phyloP scores from a whole-genome alignment of 257 asterid species.

The Solanum sejunctum region DNA sequence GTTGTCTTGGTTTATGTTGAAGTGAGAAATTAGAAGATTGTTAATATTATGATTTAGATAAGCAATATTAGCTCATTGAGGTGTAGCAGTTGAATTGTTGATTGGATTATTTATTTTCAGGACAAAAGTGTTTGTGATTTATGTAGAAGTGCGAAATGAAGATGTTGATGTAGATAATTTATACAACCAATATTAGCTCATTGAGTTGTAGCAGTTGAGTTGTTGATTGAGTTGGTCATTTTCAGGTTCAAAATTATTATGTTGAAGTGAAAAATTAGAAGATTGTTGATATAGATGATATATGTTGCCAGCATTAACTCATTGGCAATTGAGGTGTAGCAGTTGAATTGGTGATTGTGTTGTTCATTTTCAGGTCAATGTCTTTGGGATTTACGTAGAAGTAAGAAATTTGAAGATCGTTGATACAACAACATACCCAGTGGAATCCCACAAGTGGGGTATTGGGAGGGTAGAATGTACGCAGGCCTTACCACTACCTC shows the following conservation, averaged over 20 bases:
- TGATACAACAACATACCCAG: neutral
- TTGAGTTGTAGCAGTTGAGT: neutral
- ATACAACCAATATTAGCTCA: neutral
- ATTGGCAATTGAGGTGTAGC: neutral
- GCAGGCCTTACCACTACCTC: no score
- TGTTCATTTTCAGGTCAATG: slow-evolving; percentile 36
- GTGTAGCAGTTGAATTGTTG: neutral
- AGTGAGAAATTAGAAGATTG: neutral
- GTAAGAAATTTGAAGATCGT: slow-evolving; percentile 41
- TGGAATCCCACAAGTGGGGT: no score
- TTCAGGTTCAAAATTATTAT: neutral
- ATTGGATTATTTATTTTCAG: slow-evolving; percentile 16
- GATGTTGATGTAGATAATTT: slow-evolving; percentile 11
- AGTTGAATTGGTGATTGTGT: neutral
- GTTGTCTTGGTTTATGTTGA: slow-evolving; percentile 15
- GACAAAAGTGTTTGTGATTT: slow-evolving; percentile 54
- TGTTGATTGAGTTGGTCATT: neutral
- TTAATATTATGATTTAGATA: neutral
- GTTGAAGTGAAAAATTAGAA: slow-evolving; percentile 12
- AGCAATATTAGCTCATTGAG: neutral
- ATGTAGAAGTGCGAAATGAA: slow-evolving; percentile 63
- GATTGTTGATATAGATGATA: neutral
- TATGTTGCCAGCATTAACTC: neutral
- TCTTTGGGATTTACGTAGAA: slow-evolving; percentile 53
- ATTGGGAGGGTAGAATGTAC: no score